Evolutionary conservation across 1,284 basidiomycete genomes (phyloP).

Genomic region (Marasmius tenuissimus): DNA sequence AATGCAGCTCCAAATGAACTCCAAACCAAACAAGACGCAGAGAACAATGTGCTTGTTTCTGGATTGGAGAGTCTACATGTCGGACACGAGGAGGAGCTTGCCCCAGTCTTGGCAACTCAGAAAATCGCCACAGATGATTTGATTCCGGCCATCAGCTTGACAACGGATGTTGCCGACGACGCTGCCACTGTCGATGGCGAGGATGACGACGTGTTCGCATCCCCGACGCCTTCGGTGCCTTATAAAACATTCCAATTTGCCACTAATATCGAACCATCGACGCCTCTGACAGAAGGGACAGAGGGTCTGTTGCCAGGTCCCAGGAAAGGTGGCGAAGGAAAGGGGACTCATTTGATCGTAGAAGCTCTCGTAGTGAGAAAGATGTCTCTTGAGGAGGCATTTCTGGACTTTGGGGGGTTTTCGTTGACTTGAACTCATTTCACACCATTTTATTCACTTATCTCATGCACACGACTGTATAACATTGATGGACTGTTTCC

Average conservation of each 20-base stretch:
- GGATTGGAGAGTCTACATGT: conserved; percentile 33
- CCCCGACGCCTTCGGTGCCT: conserved; percentile 24
- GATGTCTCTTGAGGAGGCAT: conserved; percentile 69
- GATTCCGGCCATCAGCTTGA: conserved; percentile 19
- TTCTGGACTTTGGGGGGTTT: conserved; percentile 72
- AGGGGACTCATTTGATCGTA: conserved; percentile 63
- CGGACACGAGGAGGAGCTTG: conserved; percentile 18
- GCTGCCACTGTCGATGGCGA: conserved; percentile 19
- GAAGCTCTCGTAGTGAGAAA: conserved; percentile 77
- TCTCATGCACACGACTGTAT: not conserved
- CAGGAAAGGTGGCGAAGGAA: conserved; percentile 14
- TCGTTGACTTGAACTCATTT: conserved; percentile 37
- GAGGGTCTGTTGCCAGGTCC: not conserved
- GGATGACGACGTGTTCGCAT: conserved; percentile 40
- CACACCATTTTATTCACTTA: too few relatives aligned
- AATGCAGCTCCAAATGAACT: not conserved
- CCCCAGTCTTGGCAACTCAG: not conserved
- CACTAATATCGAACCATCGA: not conserved
- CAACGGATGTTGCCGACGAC: not conserved
- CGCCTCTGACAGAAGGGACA: not conserved
- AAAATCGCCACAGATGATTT: conserved; percentile 12
- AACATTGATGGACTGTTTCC: not conserved
- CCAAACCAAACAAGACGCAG: not conserved
- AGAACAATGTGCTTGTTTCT: conserved; percentile 22
- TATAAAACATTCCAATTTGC: conserved; percentile 5